These are phyloP conservation scores for Dictyostelium intermedium DNA, from an alignment of 78 protist genomes.

Conservation along the genomic window DNA sequence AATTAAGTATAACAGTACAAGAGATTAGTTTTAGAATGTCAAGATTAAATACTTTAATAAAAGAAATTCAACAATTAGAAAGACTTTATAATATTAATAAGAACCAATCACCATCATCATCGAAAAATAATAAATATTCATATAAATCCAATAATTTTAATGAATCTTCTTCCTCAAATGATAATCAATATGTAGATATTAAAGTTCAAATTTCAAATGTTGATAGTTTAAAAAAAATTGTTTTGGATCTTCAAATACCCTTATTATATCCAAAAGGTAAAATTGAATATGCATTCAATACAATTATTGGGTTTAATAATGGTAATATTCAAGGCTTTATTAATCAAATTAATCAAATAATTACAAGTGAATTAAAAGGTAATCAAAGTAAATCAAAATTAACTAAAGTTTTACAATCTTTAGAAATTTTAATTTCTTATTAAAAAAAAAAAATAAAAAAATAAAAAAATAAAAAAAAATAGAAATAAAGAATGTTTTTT, in stretches of 20 bases:
- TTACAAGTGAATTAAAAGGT: neutral
- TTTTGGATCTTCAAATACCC: conserved; percentile 5
- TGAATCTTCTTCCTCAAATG: neutral
- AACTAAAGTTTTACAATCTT: conserved; percentile 20
- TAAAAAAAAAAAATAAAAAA: neutral
- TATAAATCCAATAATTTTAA: neutral
- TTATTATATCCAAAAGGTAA: conserved; percentile 40
- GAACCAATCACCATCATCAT: neutral
- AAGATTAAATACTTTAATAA: neutral
- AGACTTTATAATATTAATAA: conserved; percentile 20
- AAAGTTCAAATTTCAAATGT: conserved; percentile 30
- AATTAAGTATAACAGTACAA: neutral
- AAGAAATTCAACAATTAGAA: conserved; percentile 54
- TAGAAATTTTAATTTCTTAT: conserved; percentile 14
- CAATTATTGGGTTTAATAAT: neutral
- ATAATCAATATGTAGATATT: neutral
- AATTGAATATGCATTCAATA: conserved; percentile 16
- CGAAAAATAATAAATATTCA: neutral
- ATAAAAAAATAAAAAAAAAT: neutral
- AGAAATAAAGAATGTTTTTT: too few species aligned
- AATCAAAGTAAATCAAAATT: neutral
- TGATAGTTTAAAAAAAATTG: neutral
- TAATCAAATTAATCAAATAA: neutral
- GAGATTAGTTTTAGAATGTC: neutral
- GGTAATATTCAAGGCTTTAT: neutral